phyloP scores from a whole-genome alignment of 306 rosid species.

The Carpinus fangiana region DNA sequence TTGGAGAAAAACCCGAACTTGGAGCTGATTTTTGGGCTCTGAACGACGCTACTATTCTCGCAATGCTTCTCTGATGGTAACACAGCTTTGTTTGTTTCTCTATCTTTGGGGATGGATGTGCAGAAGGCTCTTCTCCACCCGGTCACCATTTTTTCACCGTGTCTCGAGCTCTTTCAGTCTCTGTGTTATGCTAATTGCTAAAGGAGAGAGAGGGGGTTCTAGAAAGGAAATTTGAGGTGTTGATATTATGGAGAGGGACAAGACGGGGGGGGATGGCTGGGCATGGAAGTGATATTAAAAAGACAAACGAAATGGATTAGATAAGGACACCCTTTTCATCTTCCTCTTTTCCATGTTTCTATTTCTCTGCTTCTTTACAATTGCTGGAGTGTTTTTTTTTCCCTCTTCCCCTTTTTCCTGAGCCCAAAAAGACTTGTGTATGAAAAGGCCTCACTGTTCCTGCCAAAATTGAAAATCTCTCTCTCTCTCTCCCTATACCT shows the following conservation, averaged over 20 bases:
- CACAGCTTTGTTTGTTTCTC: slow-evolving; percentile 33
- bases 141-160: slow-evolving; percentile 56
- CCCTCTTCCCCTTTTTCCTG: slow-evolving; percentile 27
- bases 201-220: not conserved
- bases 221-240: slow-evolving; percentile 12
- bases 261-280: not conserved
- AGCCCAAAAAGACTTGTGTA: slow-evolving; percentile 36
- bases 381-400: slow-evolving; percentile 20
- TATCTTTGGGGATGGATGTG: slow-evolving; percentile 73
- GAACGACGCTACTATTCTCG: slow-evolving; percentile 29
- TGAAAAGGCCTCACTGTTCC: slow-evolving; percentile 48
- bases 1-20: slow-evolving; percentile 84
- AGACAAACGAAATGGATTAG: slow-evolving; percentile 43
- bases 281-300: slow-evolving; percentile 37
- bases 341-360: slow-evolving; percentile 34
- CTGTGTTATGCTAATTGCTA: not conserved
- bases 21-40: slow-evolving; percentile 59
- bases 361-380: slow-evolving; percentile 47
- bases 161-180: not conserved
- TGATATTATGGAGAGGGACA: slow-evolving; percentile 3
- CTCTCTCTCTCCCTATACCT: slow-evolving; percentile 15
- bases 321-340: slow-evolving; percentile 32
- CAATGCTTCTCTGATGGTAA: slow-evolving; percentile 33
- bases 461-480: slow-evolving; percentile 40
- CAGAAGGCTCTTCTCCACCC: slow-evolving; percentile 99